Percentiles rank a stretch among this genome's conserved stretches.
Conservation (phyloP, 2,329 filamentous ascomycete species). For the Colletotrichum sp. region DNA sequence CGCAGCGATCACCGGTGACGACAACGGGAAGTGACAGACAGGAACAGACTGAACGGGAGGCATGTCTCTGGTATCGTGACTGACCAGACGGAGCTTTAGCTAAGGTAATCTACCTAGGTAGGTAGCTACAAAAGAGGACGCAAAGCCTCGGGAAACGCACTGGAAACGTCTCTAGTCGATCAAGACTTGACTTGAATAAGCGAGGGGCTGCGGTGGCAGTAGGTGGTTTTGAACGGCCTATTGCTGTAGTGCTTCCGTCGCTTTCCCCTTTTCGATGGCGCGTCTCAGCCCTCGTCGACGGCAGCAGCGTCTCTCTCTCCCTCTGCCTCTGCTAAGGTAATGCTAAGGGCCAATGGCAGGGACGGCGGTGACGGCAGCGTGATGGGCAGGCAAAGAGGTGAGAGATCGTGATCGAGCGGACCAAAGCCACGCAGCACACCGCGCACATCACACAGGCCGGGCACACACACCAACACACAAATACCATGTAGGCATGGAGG, state of each 20-base stretch:
- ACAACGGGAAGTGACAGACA: neutral
- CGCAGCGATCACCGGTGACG: neutral
- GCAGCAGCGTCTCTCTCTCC: neutral
- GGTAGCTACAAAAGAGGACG: neutral
- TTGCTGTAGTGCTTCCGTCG: neutral
- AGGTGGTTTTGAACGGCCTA: neutral
- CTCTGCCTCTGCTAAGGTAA: neutral
- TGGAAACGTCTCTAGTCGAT: neutral
- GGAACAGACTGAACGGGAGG: neutral
- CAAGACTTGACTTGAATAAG: neutral
- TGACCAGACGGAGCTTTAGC: neutral
- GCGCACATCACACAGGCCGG: neutral
- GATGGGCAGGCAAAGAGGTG: neutral
- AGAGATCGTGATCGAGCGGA: neutral
- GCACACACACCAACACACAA: neutral
- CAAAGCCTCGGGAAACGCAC: neutral
- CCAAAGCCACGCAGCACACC: neutral
- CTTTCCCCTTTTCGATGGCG: neutral
- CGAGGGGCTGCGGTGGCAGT: neutral
- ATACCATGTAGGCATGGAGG: neutral
- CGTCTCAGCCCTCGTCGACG: slow-evolving; percentile 6
- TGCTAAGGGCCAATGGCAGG: neutral
- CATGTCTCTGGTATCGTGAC: neutral
- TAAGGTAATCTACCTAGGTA: neutral
- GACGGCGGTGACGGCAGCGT: neutral